Evolutionary conservation across 768 basidiomycete genomes (phyloP), one percentile per base, ranked within the genome.

Genomic region (Kondoa malvinella): DNA sequence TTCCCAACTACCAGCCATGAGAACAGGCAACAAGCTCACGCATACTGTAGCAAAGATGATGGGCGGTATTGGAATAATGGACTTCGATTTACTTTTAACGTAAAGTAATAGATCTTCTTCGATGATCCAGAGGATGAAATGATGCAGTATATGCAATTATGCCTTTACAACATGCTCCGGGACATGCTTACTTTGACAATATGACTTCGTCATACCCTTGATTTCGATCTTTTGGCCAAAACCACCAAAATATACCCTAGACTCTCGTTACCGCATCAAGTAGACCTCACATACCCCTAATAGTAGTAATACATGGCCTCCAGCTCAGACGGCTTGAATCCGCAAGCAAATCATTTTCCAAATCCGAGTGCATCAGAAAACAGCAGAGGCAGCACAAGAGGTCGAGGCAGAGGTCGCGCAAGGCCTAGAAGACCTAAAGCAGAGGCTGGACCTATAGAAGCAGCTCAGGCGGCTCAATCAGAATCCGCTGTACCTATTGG

Each of bases 31-130:
- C 61, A 27, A 33, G 27, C 30, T 63, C 29, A 27, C 30, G 3
- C 61, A 63, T 33, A n/a, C 31, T 21, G 61, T 63, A 17, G 61
- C 61, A 16, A 63, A 63, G 61, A 63, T 63, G 61, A 21, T 63
- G 12, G 29, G 29, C 8, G 57, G 57, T 29, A 59, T 59, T 29
- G 57, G 57, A 27, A 34, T 31, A 16, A 17, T 30, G 3, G 61
- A 63, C 32, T 14, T 63, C 40, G 40, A 50, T 50, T 50, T 8
- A 50, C 21, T 50, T 50, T 50, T 50, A n/a, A n/a, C n/a, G n/a
- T n/a, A n/a, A n/a, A n/a, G n/a, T n/a, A n/a, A n/a, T n/a, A n/a
- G n/a, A n/a, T n/a, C n/a, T n/a, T n/a, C n/a, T n/a, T n/a, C n/a
- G n/a, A n/a, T n/a, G n/a, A n/a, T n/a, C n/a, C n/a, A n/a, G n/a